Base-by-base conservation (phyloP, 108 stramenopile species). In the Aurantiochytrium sp. region DNA sequence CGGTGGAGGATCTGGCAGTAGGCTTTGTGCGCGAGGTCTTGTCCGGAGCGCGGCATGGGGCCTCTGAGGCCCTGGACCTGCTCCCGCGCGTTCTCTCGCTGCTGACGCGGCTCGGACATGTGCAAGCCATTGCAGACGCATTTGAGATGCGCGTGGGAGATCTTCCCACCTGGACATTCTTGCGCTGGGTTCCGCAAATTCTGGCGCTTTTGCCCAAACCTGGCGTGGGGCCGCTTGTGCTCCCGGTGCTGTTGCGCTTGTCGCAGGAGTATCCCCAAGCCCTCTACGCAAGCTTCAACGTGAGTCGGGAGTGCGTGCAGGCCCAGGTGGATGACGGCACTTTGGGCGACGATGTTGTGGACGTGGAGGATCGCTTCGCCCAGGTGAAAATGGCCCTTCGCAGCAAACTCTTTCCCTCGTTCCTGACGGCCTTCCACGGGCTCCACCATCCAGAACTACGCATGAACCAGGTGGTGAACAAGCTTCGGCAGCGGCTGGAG, bases 361-460 rank as follows among this genome's bases (percentile, higher is more conserved):
- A 65, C n/a, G 45, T 81, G 12, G 19, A 42, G 45, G 2, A 81
- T n/a, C 73, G 73, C 27, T 21, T 81, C 27, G 45, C 6, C 12
- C 42, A 41, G 45, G 10, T 81, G 10, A 19, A 41, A 2, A 24
- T 24, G 12, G 73, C 39, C 6, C 45, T 81, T 6, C n/a, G 30
- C 12, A 81, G 45, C 2, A 6, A 22, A 42, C 30, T 81, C 8
- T 81, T 81, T 4, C 6, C 21, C 0, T 27, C 39, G 4, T 48
- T 81, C 37, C 17, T 87, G 22, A 32, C 89, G 86, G 90, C 90
- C 21, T 87, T 91, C 1, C 65, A 88, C 3, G 89, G 90, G 4
- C 88, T 91, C 4, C 88, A 89, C 41, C 88, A 91, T 85, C 90
- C 90, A 10, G 90, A 91, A 90, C 55, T 90, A n/a, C 88, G 90